Percentiles rank a stretch among this genome's conserved stretches.
phyloP scores from a whole-genome alignment of 371 early-diverging fungal genomes.

The Funneliformis caledonium region DNA sequence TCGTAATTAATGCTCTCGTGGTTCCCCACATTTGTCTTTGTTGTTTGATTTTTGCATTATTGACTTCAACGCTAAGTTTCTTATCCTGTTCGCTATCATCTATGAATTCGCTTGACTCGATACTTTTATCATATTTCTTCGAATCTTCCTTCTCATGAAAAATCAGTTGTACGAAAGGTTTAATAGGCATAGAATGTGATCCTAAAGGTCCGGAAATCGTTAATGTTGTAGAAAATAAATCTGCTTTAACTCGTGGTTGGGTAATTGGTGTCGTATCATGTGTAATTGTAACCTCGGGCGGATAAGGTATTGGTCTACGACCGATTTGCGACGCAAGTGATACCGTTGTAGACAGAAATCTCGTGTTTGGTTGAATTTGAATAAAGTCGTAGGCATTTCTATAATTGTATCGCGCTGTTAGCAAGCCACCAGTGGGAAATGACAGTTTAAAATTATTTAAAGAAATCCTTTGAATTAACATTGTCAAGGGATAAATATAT shows the following conservation, averaged over 20 bases:
- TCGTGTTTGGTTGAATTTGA: not conserved
- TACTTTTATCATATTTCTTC: not conserved
- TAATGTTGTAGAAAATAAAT: slow-evolving; percentile 67
- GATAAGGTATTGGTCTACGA: slow-evolving; percentile 67
- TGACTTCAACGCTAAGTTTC: slow-evolving; percentile 63
- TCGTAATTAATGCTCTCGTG: slow-evolving; percentile 83
- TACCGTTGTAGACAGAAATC: slow-evolving; percentile 50
- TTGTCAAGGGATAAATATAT: not conserved
- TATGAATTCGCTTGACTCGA: slow-evolving; percentile 1
- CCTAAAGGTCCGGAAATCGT: slow-evolving; percentile 86
- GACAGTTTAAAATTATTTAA: not conserved
- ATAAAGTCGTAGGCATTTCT: not conserved
- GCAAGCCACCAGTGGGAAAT: not conserved
- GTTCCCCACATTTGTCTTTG: slow-evolving; percentile 98
- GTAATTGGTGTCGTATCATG: slow-evolving; percentile 61
- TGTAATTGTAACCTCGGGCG: slow-evolving; percentile 66
- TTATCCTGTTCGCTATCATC: slow-evolving; percentile 46
- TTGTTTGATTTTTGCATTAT: slow-evolving; percentile 62
- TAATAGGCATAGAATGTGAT: slow-evolving; percentile 72
- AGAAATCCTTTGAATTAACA: not conserved
- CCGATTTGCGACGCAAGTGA: slow-evolving; percentile 72
- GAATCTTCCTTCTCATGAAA: slow-evolving; percentile 47
- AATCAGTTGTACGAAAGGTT: slow-evolving; percentile 75
- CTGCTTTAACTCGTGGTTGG: slow-evolving; percentile 65
- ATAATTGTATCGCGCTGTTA: not conserved